Evolutionary conservation across 768 basidiomycete genomes (phyloP), one percentile per base, ranked within the genome.

Genomic region (Ephemerocybe angulata): DNA sequence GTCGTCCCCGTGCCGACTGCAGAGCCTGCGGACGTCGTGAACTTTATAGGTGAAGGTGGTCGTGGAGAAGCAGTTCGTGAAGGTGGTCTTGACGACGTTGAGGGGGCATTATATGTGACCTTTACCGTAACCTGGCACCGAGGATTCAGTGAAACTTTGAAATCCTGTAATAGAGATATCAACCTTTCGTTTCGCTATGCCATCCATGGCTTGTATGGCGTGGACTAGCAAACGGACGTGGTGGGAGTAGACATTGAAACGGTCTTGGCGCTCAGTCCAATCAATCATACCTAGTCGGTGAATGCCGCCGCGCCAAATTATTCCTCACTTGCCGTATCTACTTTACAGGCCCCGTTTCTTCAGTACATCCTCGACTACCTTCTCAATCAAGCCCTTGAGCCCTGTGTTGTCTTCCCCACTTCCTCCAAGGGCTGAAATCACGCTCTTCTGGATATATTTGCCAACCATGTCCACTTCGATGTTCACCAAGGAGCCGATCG

Each of bases 381-480:
- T 82, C 65, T 83, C 82, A 30, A 90, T 76, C 64, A 83, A 50
- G 15, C 62, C 68, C 48, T 72, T 71, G 44, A 87, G 60, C 3
- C 74, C 74, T 29, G 74, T 72, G 19, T 76, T 76, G 0, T 76
- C 53, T 13, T 58, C 83, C 5, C 72, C 75, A 1, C 17, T n/a
- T 6, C 83, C 84, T 6, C 79, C 79, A 38, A 91, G 71, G 49
- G 83, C 84, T 37, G 87, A 86, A 13, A 71, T 65, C 1, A 95
- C 89, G 53, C 90, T 87, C 76, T 93, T 93, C 64, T 82, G 81
- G 3, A 95, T 90, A 59, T 91, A 93, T 70, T 96, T 96, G 15
- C 90, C 93, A 19, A 95, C 85, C 84, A 93, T 92, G 67, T 97
- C 93, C 41, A 88, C 93, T 74, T 99, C 97, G 56, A 99, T 81